A percentile compares a stretch with the other conserved stretches of the same genome.
These are phyloP conservation scores for Niebla homalea DNA, from an alignment of 495 filamentous ascomycete species.

Conservation along the genomic window DNA sequence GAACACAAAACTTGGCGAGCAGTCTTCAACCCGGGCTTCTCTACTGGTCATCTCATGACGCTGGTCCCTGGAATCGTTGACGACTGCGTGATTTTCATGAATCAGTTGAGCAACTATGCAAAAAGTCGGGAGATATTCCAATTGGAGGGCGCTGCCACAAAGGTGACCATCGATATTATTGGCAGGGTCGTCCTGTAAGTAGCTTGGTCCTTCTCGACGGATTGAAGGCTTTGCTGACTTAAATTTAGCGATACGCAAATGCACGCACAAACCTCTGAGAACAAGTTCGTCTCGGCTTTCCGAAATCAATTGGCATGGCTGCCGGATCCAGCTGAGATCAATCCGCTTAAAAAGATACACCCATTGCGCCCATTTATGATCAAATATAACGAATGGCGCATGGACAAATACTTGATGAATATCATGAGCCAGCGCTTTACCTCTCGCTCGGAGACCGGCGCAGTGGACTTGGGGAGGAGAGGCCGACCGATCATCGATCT, in stretches of 20 bases:
- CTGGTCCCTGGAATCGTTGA: constrained; percentile 25
- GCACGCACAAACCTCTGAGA: constrained; percentile 20
- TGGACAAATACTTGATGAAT: constrained; percentile 23
- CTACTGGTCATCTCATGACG: constrained; percentile 18
- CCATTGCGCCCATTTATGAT: constrained; percentile 15
- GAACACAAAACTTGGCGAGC: constrained; percentile 22
- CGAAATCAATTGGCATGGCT: constrained; percentile 21
- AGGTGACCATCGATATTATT: constrained; percentile 27
- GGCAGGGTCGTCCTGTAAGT: constrained; percentile 19
- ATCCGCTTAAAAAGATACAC: constrained; percentile 14
- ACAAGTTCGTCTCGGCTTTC: constrained; percentile 23
- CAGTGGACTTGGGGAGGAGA: background rate
- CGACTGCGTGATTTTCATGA: constrained; percentile 16
- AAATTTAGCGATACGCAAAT: constrained; percentile 18
- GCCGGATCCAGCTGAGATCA: constrained; percentile 4
- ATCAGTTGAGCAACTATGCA: constrained; percentile 18
- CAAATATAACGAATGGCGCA: constrained; percentile 21
- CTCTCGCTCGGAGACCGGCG: background rate
- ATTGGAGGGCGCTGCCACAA: constrained; percentile 23
- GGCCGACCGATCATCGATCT: constrained; percentile 13
- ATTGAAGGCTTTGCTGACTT: constrained; percentile 1
- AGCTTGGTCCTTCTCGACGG: background rate
- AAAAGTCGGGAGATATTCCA: constrained; percentile 18
- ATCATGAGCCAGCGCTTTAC: constrained; percentile 24
- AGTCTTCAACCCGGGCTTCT: constrained; percentile 29